Evolutionary conservation across 371 early-diverging fungal species (phyloP).

Genomic region (Mucor circinelloides): DNA sequence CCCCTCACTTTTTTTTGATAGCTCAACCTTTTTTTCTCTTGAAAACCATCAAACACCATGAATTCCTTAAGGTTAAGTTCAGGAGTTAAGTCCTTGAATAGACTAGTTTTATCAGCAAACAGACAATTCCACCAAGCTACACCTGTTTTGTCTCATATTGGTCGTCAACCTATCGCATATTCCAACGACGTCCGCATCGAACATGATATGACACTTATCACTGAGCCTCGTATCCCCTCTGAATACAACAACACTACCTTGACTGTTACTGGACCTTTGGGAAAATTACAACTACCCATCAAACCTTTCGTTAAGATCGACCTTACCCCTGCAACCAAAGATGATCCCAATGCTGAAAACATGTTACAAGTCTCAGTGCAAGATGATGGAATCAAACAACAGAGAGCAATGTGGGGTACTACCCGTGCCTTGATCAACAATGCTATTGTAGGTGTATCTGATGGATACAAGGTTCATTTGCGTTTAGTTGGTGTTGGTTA

Average conservation of each 20-base stretch:
- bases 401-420: constrained; percentile 96
- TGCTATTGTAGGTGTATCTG: constrained; percentile 88
- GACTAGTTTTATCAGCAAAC: neutral
- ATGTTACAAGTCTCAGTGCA: constrained; percentile 62
- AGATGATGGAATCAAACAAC: constrained; percentile 66
- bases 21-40: neutral
- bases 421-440: constrained; percentile 86
- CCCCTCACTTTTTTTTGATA: constrained; percentile 2
- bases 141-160: constrained; percentile 68
- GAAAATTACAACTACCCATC: constrained; percentile 74
- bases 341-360: constrained; percentile 52
- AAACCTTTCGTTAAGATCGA: constrained; percentile 77
- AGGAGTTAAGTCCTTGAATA: constrained; percentile 4
- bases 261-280: constrained; percentile 83
- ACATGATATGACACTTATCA: constrained; percentile 59
- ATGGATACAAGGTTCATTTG: constrained; percentile 85
- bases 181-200: constrained; percentile 66
- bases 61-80: constrained; percentile 7
- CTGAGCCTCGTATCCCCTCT: constrained; percentile 61
- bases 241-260: constrained; percentile 69
- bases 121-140: constrained; percentile 50
- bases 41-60: neutral
- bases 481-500: constrained; percentile 95
- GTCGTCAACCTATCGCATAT: constrained; percentile 68
- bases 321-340: constrained; percentile 37